Percentiles rank a stretch among this genome's conserved stretches.
Evolutionary conservation across 345 rosid species (phyloP).

Genomic region (Microthlaspi erraticum): DNA sequence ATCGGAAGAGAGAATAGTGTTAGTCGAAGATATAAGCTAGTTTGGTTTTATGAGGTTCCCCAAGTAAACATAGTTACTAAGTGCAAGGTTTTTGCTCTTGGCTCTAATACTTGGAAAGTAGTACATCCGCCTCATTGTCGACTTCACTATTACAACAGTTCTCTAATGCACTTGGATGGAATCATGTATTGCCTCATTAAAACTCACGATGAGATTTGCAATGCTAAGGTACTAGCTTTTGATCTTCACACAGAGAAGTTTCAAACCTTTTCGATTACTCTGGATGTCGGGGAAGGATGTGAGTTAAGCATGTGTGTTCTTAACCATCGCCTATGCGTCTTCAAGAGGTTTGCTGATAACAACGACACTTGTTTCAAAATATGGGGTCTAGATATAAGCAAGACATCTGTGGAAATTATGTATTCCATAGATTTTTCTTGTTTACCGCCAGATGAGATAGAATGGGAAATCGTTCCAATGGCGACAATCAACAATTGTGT

Average conservation of each 20-base stretch:
- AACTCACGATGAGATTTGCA: no score
- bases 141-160: no score
- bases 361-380: background rate
- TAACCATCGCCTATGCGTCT: constrained; percentile 6
- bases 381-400: constrained; percentile 9
- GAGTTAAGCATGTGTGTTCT: background rate
- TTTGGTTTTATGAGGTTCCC: no score
- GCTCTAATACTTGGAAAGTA: no score
- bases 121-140: no score
- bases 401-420: constrained; percentile 12
- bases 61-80: no score
- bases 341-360: background rate
- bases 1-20: background rate
- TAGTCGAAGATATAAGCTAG: no score
- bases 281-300: no score
- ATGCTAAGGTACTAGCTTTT: background rate
- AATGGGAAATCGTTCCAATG: background rate
- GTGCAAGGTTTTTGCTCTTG: no score
- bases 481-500: background rate
- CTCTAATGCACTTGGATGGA: background rate
- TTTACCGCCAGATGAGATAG: background rate
- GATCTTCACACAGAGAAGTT: background rate
- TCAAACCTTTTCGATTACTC: background rate
- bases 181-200: background rate
- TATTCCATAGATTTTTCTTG: background rate